Percentiles rank a stretch among this genome's conserved stretches.
phyloP scores from a whole-genome alignment of 1,139 yeast species.

The Yamadazyma aaseri region DNA sequence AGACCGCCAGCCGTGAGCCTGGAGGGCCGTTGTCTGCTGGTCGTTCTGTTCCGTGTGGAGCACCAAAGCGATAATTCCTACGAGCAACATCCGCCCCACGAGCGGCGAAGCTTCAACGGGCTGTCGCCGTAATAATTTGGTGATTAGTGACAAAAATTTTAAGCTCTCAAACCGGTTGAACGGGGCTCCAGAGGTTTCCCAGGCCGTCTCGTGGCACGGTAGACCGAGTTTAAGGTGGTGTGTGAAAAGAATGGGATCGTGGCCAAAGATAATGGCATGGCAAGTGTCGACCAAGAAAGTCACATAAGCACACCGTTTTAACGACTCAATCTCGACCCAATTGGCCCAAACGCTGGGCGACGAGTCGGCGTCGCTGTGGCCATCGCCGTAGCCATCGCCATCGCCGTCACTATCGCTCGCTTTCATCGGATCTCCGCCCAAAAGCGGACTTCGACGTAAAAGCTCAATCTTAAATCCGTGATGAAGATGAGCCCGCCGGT shows the following conservation, averaged over 20 bases:
- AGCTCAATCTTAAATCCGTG: constrained; percentile 73
- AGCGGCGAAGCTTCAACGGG: constrained; percentile 47
- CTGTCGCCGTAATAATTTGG: constrained; percentile 51
- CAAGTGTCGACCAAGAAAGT: constrained; percentile 29
- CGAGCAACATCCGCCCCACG: constrained; percentile 59
- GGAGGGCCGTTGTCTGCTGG: constrained; percentile 41
- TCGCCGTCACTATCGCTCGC: constrained; percentile 11
- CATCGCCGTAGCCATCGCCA: too few relatives aligned
- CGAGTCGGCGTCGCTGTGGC: constrained; percentile 10
- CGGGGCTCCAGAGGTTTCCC: constrained; percentile 19
- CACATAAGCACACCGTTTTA: constrained; percentile 27
- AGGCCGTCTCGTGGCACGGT: constrained; percentile 27
- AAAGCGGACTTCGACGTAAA: constrained; percentile 63
- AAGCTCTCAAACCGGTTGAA: constrained; percentile 7
- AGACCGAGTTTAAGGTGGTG: constrained; percentile 26
- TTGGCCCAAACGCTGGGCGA: constrained; percentile 21
- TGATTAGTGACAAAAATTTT: constrained; percentile 52
- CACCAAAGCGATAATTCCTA: constrained; percentile 65
- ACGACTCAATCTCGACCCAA: constrained; percentile 30
- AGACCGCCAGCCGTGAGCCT: constrained; percentile 27
- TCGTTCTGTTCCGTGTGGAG: constrained; percentile 71
- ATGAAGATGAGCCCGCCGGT: constrained; percentile 68
- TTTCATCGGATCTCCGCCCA: constrained; percentile 57
- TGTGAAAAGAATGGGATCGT: constrained; percentile 23
- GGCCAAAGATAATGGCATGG: constrained; percentile 31